Evolutionary conservation across 352 stramenopile genomes (phyloP).

Genomic region (Thalassiosira mediterranea): DNA sequence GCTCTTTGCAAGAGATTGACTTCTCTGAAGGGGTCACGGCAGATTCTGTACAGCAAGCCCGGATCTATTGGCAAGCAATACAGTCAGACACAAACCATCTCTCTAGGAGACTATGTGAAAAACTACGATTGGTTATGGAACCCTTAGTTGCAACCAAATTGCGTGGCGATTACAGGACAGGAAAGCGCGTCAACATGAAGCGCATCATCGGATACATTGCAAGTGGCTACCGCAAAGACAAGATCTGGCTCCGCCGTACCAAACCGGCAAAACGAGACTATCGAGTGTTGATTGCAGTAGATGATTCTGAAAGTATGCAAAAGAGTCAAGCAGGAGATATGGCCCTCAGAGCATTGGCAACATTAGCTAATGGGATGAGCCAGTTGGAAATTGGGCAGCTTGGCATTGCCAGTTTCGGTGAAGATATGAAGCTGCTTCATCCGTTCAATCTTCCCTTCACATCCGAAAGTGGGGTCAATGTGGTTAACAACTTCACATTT

Average conservation of each 20-base stretch:
- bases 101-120: conserved; percentile 96
- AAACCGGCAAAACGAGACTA: conserved; percentile 98
- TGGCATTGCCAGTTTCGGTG: conserved; percentile 91
- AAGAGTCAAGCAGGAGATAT: conserved; percentile 95
- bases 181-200: conserved; percentile 99
- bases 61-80: conserved; percentile 90
- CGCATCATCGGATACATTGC: conserved; percentile 99
- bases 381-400: conserved; percentile 97
- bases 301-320: conserved; percentile 99
- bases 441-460: conserved; percentile 96
- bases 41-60: conserved; percentile 59
- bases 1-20: conserved; percentile 79
- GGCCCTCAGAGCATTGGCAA: conserved; percentile 94
- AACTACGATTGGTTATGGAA: conserved; percentile 97
- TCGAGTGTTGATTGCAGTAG: conserved; percentile 98
- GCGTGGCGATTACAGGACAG: conserved; percentile 98
- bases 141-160: conserved; percentile 97
- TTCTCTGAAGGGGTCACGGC: conserved; percentile 51
- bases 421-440: conserved; percentile 96
- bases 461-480: conserved; percentile 91
- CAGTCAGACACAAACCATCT: conserved; percentile 90
- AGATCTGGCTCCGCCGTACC: conserved; percentile 99
- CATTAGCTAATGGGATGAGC: conserved; percentile 95
- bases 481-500: conserved; percentile 96
- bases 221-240: conserved; percentile 99